Evolutionary conservation across 1,139 yeast genomes (phyloP).

Genomic region (Saccharomyces pastorianus): DNA sequence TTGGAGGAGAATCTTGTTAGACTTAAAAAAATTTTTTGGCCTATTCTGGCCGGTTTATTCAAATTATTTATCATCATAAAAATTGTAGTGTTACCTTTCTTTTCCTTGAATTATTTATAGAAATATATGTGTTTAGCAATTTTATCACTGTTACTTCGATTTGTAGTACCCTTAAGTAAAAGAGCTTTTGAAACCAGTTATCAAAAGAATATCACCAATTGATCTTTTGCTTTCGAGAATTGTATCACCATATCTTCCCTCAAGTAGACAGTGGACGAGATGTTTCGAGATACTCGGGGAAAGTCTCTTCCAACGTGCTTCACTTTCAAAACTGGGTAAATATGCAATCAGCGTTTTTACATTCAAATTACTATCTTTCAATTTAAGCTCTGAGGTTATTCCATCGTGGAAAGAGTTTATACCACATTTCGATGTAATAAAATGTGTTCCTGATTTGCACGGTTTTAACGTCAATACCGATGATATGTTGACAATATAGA

Average conservation of each 20-base stretch:
- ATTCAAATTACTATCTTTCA: neutral
- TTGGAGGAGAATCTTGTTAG: constrained; percentile 4
- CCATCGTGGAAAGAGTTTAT: constrained; percentile 24
- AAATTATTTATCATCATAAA: no score
- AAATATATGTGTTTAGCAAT: neutral
- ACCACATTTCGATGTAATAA: constrained; percentile 20
- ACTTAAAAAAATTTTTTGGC: neutral
- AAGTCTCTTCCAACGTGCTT: constrained; percentile 3
- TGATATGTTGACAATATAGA: constrained; percentile 14
- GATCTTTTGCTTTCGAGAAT: constrained; percentile 4
- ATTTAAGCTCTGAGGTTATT: constrained; percentile 16
- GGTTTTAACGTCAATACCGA: constrained; percentile 8
- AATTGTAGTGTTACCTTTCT: neutral
- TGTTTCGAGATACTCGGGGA: constrained; percentile 6
- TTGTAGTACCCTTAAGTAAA: neutral
- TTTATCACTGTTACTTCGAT: neutral
- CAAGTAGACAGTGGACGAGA: neutral
- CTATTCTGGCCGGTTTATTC: neutral
- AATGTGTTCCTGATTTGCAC: constrained; percentile 10
- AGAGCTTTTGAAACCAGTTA: neutral
- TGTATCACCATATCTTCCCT: constrained; percentile 5
- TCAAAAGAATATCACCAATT: constrained; percentile 8
- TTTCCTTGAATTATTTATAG: neutral
- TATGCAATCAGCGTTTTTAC: constrained; percentile 13
- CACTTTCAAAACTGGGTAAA: constrained; percentile 9